These are phyloP conservation scores for Zymoseptoria pseudotritici DNA, from an alignment of 2,329 filamentous ascomycete genomes.

Conservation along the genomic window DNA sequence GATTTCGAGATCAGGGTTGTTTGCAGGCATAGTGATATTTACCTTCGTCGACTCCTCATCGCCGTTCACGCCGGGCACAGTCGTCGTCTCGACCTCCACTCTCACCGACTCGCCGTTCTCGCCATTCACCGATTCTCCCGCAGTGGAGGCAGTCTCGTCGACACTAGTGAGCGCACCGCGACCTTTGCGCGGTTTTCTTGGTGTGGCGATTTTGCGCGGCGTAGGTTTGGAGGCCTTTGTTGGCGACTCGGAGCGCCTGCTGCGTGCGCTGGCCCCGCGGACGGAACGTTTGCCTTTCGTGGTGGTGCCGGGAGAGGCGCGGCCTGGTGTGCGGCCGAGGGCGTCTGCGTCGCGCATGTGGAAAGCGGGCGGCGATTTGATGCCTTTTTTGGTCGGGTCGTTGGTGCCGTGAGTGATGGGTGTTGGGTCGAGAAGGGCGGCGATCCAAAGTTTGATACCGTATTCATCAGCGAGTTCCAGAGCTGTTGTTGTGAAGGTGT, in stretches of 20 bases:
- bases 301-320: constrained; percentile 9
- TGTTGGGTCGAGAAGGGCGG: constrained; percentile 81
- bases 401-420: constrained; percentile 63
- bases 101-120: constrained; percentile 41
- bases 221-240: constrained; percentile 42
- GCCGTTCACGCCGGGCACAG: constrained; percentile 42
- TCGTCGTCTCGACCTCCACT: constrained; percentile 61
- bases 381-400: constrained; percentile 53
- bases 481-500: constrained; percentile 45
- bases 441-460: constrained; percentile 76
- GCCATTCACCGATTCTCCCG: constrained; percentile 19
- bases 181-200: constrained; percentile 46
- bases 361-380: constrained; percentile 74
- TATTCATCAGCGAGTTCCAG: constrained; percentile 82
- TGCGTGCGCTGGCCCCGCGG: constrained; percentile 37
- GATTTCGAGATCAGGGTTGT: constrained; percentile 58
- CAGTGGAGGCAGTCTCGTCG: constrained; percentile 21
- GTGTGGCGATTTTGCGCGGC: constrained; percentile 43
- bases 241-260: constrained; percentile 54
- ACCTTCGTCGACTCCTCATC: constrained; percentile 69
- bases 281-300: constrained; percentile 17
- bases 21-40: constrained; percentile 66
- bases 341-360: constrained; percentile 31
- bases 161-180: constrained; percentile 28
- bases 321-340: constrained; percentile 19